Evolutionary conservation across 306 rosid species (phyloP).

Genomic region (Lagenaria siceraria): DNA sequence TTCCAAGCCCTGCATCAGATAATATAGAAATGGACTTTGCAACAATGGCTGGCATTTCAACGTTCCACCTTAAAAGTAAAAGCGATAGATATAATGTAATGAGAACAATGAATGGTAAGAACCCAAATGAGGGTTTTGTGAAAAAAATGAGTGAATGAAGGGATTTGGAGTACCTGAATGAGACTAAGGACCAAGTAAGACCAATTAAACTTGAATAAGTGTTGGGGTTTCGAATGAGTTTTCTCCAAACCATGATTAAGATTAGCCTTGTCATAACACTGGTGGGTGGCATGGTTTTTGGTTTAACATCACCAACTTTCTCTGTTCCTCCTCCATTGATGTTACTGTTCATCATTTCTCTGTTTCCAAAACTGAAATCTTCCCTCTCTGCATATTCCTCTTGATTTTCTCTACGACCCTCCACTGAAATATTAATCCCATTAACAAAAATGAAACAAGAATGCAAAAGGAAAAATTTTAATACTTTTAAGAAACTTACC

Average conservation of each 20-base stretch:
- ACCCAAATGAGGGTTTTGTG: too few species aligned
- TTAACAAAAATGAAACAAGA: neutral
- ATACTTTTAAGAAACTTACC: conserved; percentile 18
- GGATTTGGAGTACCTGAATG: conserved; percentile 33
- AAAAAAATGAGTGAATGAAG: too few species aligned
- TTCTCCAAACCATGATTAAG: conserved; percentile 93
- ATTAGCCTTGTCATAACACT: conserved; percentile 94
- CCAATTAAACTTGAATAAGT: conserved; percentile 81
- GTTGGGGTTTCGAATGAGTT: conserved; percentile 81
- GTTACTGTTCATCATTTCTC: conserved; percentile 39
- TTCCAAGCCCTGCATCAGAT: conserved; percentile 96
- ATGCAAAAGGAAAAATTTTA: neutral
- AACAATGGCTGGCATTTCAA: conserved; percentile 73
- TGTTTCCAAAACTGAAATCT: conserved; percentile 79
- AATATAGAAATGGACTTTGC: conserved; percentile 77
- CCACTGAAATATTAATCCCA: conserved; percentile 22
- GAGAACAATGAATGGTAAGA: neutral
- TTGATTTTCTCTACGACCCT: conserved; percentile 49
- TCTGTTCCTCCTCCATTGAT: conserved; percentile 22
- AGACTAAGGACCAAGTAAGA: conserved; percentile 75
- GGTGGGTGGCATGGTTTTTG: conserved; percentile 64
- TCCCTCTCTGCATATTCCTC: conserved; percentile 62
- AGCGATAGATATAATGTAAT: neutral
- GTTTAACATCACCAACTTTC: conserved; percentile 23
- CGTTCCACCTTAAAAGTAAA: conserved; percentile 44